phyloP scores from a whole-genome alignment of 192 early-diverging fungal species.

The Coemansia asiatica region DNA sequence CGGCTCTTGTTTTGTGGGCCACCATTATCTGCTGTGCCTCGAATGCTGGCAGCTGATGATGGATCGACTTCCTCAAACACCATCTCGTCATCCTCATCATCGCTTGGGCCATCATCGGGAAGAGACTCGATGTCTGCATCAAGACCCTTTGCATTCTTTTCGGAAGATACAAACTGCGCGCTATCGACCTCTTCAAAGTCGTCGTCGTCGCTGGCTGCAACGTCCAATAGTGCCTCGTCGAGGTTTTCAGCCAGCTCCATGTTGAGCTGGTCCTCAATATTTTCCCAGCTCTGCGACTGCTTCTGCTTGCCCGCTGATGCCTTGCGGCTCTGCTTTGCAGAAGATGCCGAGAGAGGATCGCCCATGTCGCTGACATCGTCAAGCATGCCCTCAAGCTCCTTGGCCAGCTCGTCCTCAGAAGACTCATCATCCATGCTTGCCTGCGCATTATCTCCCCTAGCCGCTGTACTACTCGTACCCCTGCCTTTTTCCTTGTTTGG shows the following conservation, averaged over 20 bases:
- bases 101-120: slow-evolving; percentile 15
- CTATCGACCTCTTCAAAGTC: slow-evolving; percentile 49
- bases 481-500: slow-evolving; percentile 2
- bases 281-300: slow-evolving; percentile 4
- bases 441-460: not conserved
- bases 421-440: slow-evolving; percentile 29
- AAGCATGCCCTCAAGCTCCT: slow-evolving; percentile 49
- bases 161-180: slow-evolving; percentile 16
- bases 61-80: slow-evolving; percentile 43
- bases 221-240: slow-evolving; percentile 28
- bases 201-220: slow-evolving; percentile 39
- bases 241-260: slow-evolving; percentile 27
- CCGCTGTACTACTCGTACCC: not conserved
- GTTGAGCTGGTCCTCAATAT: slow-evolving; percentile 29
- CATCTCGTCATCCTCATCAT: slow-evolving; percentile 33
- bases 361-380: slow-evolving; percentile 33
- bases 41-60: slow-evolving; percentile 2
- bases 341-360: slow-evolving; percentile 1
- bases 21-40: slow-evolving; percentile 5
- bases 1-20: not conserved
- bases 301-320: slow-evolving; percentile 2
- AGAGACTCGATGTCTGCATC: slow-evolving; percentile 19
- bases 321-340: slow-evolving; percentile 1
- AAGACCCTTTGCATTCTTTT: not conserved
- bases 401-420: slow-evolving; percentile 41